These are phyloP conservation scores for Pyrenochaeta sp. DNA, from an alignment of 2,329 filamentous ascomycete genomes.

Conservation along the genomic window DNA sequence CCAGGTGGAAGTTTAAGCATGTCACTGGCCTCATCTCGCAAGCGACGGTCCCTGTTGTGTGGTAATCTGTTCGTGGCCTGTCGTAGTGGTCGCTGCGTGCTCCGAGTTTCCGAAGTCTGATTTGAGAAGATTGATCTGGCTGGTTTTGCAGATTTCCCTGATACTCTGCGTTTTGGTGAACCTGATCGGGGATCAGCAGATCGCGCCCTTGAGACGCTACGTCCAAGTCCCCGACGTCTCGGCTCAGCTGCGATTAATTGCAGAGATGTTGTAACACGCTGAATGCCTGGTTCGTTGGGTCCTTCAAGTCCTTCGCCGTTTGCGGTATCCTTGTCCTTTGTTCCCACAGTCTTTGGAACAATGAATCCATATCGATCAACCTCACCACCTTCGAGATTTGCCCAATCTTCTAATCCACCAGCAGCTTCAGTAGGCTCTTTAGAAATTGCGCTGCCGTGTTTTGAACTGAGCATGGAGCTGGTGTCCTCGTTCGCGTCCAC, in stretches of 20 bases:
- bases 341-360: constrained; percentile 50
- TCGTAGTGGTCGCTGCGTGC: constrained; percentile 54
- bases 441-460: constrained; percentile 44
- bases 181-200: constrained; percentile 50
- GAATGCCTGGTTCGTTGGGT: constrained; percentile 52
- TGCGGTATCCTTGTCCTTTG: constrained; percentile 39
- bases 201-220: constrained; percentile 56
- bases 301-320: constrained; percentile 34
- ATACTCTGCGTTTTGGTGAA: constrained; percentile 49
- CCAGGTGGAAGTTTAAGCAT: constrained; percentile 69
- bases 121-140: constrained; percentile 47
- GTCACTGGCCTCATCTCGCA: constrained; percentile 67
- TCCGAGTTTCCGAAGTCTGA: constrained; percentile 51
- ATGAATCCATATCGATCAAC: constrained; percentile 74
- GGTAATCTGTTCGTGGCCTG: constrained; percentile 61
- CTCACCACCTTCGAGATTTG: constrained; percentile 64
- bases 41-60: constrained; percentile 61
- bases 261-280: constrained; percentile 67
- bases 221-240: constrained; percentile 60
- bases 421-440: constrained; percentile 65
- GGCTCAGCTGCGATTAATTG: constrained; percentile 64
- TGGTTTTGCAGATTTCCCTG: constrained; percentile 54
- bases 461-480: constrained; percentile 39
- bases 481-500: constrained; percentile 38
- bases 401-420: constrained; percentile 71